Evolutionary conservation across 352 stramenopile genomes (phyloP).

Genomic region (Phytophthora capsici): DNA sequence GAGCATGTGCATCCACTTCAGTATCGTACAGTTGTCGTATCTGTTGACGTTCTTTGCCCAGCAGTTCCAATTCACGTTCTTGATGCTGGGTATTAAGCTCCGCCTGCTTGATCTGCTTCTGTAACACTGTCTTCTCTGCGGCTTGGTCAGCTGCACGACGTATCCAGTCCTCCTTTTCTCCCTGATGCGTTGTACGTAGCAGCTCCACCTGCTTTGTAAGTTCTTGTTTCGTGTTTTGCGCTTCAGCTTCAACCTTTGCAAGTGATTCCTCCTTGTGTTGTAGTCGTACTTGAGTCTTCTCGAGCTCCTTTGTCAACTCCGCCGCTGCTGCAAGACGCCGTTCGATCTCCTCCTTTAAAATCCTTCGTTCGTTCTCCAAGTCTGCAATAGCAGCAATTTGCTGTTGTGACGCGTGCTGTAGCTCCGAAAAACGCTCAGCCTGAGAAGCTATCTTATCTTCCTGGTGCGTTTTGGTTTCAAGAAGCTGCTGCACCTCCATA

Average conservation of each 20-base stretch:
- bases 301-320: slow-evolving; percentile 56
- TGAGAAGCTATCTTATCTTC: slow-evolving; percentile 66
- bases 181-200: slow-evolving; percentile 43
- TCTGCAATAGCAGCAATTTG: slow-evolving; percentile 38
- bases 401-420: slow-evolving; percentile 44
- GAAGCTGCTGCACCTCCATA: slow-evolving; percentile 50
- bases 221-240: slow-evolving; percentile 43
- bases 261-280: slow-evolving; percentile 53
- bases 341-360: slow-evolving; percentile 39
- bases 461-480: slow-evolving; percentile 52
- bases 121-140: slow-evolving; percentile 56
- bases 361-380: slow-evolving; percentile 46
- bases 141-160: slow-evolving; percentile 65
- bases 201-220: slow-evolving; percentile 45
- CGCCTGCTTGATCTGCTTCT: slow-evolving; percentile 61
- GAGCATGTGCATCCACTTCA: slow-evolving; percentile 34
- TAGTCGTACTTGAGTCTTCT: slow-evolving; percentile 57
- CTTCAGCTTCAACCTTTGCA: slow-evolving; percentile 38
- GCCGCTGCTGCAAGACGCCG: slow-evolving; percentile 26
- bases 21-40: slow-evolving; percentile 43
- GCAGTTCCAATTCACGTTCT: slow-evolving; percentile 47
- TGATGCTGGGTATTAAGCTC: slow-evolving; percentile 36
- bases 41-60: slow-evolving; percentile 52
- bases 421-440: slow-evolving; percentile 43
- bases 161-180: slow-evolving; percentile 71